Evolutionary conservation across 2,329 filamentous ascomycete genomes (phyloP), one percentile per base, ranked within the genome.

Genomic region (Diaporthe australafricana): DNA sequence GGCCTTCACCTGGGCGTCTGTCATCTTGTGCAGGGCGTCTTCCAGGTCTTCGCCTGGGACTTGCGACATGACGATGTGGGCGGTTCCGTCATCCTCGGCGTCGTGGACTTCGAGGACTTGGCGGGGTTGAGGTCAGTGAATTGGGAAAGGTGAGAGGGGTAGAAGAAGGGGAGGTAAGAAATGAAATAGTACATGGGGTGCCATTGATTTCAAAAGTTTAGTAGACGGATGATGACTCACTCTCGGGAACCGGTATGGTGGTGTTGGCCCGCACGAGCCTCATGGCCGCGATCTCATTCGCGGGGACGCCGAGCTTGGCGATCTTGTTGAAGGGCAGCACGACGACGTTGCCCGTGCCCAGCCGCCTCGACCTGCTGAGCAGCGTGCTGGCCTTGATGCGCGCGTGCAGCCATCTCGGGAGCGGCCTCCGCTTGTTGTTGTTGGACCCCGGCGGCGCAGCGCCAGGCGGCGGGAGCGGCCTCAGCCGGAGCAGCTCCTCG

Each of bases 271-370:
- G 75, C 17, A 83, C 50, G 72, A 78, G 80, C 22, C 77, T 77
- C 76, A 81, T 81, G 20, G 76, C 79, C 1, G 79, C 79, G 9
- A 79, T 80, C 73, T 84, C 80, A 32, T 48, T 65, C 11, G 35
- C 20, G 8, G 35, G 25, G 8, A 70, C 66, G 14, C 70, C 12
- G 6, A 65, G 38, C 25, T 72, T 70, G 27, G 47, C 35, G 47
- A 72, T 22, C 45, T 50, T 60, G 38, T 48, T 50, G 48, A 72
- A 70, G 7, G 70, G 70, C 5, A 72, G 66, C 17, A 38, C 30
- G 17, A 72, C 35, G 16, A 72, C 45, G 5, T 57, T 70, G 45
- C 48, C 65, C 7, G 56, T 27, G 1, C 47, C n/a, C 2, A 16
- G 55, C 8, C 42, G 16, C 1, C 35, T 22, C 1, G 55, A 52